A percentile compares a stretch with the other conserved stretches of the same genome.
phyloP scores from a whole-genome alignment of 192 early-diverging fungal species.

The Backusella macrospora region DNA sequence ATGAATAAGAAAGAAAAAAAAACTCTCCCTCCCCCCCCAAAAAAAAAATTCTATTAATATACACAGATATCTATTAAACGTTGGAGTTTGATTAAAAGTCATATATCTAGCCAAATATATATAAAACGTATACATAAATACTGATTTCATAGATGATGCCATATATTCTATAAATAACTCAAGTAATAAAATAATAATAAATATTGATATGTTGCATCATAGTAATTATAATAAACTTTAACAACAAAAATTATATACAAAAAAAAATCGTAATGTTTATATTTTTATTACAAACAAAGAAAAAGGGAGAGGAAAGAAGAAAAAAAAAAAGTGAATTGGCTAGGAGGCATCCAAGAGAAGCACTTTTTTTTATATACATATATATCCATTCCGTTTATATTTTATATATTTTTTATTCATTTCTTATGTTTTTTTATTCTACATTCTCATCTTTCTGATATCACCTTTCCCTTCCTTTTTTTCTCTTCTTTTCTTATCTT shows the following conservation, averaged over 20 bases:
- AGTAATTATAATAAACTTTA: background rate
- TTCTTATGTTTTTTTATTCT: slow-evolving; percentile 9
- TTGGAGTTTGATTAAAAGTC: background rate
- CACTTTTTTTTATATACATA: background rate
- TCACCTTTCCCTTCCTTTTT: background rate
- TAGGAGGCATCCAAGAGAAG: slow-evolving; percentile 1
- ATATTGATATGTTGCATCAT: background rate
- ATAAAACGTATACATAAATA: background rate
- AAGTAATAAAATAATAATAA: background rate
- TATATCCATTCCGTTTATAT: slow-evolving; percentile 3
- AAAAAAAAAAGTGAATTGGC: background rate
- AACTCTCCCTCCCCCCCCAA: too few relatives aligned
- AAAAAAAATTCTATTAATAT: background rate
- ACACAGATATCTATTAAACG: background rate
- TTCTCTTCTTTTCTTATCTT: background rate
- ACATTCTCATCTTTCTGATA: slow-evolving; percentile 5
- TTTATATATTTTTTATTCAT: background rate
- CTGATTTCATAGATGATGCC: background rate
- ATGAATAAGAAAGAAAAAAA: background rate
- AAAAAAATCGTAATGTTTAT: background rate
- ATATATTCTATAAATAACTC: background rate
- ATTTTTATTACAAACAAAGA: background rate
- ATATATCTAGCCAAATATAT: background rate
- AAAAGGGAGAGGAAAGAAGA: background rate
- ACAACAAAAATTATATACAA: background rate